Percentiles rank a stretch among this genome's conserved stretches.
Evolutionary conservation across 2,329 filamentous ascomycete genomes (phyloP).

Genomic region (Metarhizium brunneum): DNA sequence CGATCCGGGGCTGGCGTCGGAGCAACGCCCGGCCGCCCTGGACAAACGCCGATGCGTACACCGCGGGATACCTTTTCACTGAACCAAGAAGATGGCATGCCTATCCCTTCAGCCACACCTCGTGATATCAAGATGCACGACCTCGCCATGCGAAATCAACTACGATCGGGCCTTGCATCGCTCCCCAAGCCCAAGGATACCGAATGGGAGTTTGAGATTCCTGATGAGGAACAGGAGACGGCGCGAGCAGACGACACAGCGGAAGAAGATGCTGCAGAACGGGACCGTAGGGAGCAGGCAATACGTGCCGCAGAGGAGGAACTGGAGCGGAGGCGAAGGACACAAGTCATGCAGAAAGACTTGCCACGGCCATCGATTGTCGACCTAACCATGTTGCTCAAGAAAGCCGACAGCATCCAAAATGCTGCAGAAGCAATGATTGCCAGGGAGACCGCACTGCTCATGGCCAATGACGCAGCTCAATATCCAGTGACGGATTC

Average conservation of each 20-base stretch:
- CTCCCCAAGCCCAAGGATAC: slow-evolving; percentile 88
- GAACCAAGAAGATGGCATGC: slow-evolving; percentile 62
- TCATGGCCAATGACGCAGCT: slow-evolving; percentile 75
- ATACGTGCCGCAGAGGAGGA: slow-evolving; percentile 64
- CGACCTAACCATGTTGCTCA: slow-evolving; percentile 60
- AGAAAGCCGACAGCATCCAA: slow-evolving; percentile 47
- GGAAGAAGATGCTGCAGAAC: slow-evolving; percentile 56
- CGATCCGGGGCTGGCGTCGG: slow-evolving; percentile 54
- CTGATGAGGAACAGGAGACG: slow-evolving; percentile 66
- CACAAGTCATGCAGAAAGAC: slow-evolving; percentile 80
- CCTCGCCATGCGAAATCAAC: slow-evolving; percentile 54
- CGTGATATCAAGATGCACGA: slow-evolving; percentile 66
- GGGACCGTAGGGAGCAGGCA: slow-evolving; percentile 69
- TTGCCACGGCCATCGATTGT: slow-evolving; percentile 69
- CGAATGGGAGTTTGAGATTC: slow-evolving; percentile 89
- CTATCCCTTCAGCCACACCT: slow-evolving; percentile 65
- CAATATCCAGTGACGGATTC: slow-evolving; percentile 63
- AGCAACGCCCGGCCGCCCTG: slow-evolving; percentile 59
- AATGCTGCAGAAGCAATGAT: slow-evolving; percentile 63
- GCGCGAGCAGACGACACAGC: slow-evolving; percentile 35
- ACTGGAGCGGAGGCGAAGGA: slow-evolving; percentile 72
- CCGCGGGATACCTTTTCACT: slow-evolving; percentile 81
- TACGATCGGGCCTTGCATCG: slow-evolving; percentile 66
- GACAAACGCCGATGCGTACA: slow-evolving; percentile 78
- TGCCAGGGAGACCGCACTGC: slow-evolving; percentile 64